A percentile compares a stretch with the other conserved stretches of the same genome.
phyloP scores from a whole-genome alignment of 306 rosid genomes.

The Canavalia ensiformis region DNA sequence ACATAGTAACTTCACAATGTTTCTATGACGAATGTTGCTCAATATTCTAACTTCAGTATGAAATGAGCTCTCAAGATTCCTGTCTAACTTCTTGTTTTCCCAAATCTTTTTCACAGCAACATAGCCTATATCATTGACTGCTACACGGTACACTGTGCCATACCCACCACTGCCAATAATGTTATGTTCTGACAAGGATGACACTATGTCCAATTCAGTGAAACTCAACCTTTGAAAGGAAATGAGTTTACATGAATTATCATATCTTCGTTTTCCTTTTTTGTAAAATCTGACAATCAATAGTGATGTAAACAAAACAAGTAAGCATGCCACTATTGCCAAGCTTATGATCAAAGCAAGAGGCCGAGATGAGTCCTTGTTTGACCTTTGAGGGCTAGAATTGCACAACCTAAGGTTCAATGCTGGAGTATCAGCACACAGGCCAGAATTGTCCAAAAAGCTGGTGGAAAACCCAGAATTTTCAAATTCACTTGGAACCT shows the following conservation, averaged over 20 bases:
- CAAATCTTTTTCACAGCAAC: conserved; percentile 80
- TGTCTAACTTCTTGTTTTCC: conserved; percentile 62
- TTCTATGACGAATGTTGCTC: conserved; percentile 75
- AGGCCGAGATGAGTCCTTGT: conserved; percentile 56
- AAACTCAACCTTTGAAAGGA: conserved; percentile 75
- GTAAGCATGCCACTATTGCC: conserved; percentile 19
- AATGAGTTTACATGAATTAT: conserved; percentile 69
- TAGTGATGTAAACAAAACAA: conserved; percentile 41
- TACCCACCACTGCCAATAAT: conserved; percentile 83
- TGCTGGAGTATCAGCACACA: conserved; percentile 56
- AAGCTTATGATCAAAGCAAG: conserved; percentile 61
- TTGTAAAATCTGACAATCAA: conserved; percentile 41
- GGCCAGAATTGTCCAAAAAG: conserved; percentile 80
- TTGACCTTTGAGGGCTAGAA: conserved; percentile 32
- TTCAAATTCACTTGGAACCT: conserved; percentile 60
- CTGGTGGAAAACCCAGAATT: conserved; percentile 53
- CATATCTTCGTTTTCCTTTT: conserved; percentile 50
- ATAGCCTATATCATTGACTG: conserved; percentile 50
- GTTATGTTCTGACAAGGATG: conserved; percentile 61
- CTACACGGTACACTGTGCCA: conserved; percentile 77
- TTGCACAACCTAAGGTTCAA: conserved; percentile 57
- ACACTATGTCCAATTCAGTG: conserved; percentile 63
- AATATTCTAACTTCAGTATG: conserved; percentile 73
- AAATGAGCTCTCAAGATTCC: conserved; percentile 76
- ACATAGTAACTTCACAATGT: conserved; percentile 83